Evolutionary conservation across 148 eudicot species (phyloP).

Genomic region (Chenopodium album): DNA sequence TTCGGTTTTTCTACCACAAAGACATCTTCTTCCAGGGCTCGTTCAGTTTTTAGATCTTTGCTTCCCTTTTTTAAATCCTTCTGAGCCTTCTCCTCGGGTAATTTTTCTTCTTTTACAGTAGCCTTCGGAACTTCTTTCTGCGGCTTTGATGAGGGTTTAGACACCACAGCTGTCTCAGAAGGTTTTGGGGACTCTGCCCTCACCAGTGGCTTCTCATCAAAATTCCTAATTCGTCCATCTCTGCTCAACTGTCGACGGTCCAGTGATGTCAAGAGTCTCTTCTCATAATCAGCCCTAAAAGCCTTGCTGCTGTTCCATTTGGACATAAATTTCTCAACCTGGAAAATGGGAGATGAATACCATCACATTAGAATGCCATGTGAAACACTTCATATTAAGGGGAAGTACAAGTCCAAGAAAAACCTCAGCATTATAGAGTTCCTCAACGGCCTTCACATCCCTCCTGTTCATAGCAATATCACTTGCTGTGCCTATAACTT

Average conservation of each 20-base stretch:
- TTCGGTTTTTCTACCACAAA: constrained; percentile 40
- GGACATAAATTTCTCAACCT: constrained; percentile 76
- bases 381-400: neutral
- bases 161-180: constrained; percentile 27
- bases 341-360: constrained; percentile 1
- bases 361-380: neutral
- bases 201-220: constrained; percentile 73
- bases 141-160: constrained; percentile 40
- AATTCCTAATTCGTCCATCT: constrained; percentile 84
- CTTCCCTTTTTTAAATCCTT: constrained; percentile 44
- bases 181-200: constrained; percentile 35
- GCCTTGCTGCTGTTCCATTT: constrained; percentile 62
- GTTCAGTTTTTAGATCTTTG: constrained; percentile 32
- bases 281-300: constrained; percentile 76
- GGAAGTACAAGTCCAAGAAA: constrained; percentile 3
- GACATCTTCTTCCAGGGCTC: constrained; percentile 40
- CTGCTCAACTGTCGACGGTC: constrained; percentile 69
- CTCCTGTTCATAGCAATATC: constrained; percentile 48
- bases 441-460: constrained; percentile 48
- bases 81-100: constrained; percentile 37
- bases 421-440: constrained; percentile 41
- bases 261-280: constrained; percentile 60
- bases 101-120: constrained; percentile 23
- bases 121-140: constrained; percentile 45
- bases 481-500: constrained; percentile 31